Conservation (phyloP, 2,329 filamentous ascomycete species). For the Phoma herbarum region DNA sequence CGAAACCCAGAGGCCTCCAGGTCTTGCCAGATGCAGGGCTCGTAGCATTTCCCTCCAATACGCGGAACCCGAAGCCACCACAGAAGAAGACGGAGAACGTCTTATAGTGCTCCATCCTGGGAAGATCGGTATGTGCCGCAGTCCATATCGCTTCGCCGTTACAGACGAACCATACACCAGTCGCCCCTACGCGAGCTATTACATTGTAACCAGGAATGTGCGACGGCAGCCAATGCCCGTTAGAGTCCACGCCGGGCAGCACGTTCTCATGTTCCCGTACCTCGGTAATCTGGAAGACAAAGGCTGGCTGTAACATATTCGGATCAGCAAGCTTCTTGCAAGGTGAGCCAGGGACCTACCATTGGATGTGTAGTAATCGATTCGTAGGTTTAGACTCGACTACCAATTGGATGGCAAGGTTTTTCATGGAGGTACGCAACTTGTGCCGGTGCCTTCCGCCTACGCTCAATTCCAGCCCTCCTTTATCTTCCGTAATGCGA, state of each 20-base stretch:
- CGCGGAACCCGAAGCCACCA: conserved; percentile 34
- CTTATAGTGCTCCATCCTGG: conserved; percentile 8
- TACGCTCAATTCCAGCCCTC: neutral
- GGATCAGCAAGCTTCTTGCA: neutral
- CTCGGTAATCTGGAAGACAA: conserved; percentile 41
- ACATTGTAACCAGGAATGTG: conserved; percentile 30
- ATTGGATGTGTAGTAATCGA: too few relatives aligned
- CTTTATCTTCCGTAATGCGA: conserved; percentile 40
- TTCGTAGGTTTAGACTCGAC: too few relatives aligned
- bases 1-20: conserved; percentile 38
- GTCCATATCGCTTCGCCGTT: neutral
- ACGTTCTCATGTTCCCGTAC: conserved; percentile 24
- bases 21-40: conserved; percentile 3
- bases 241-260: neutral
- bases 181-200: neutral
- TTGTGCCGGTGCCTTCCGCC: neutral
- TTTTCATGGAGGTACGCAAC: neutral
- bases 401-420: neutral
- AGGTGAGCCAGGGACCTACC: too few relatives aligned
- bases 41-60: conserved; percentile 30
- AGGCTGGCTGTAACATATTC: neutral
- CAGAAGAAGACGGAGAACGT: conserved; percentile 35
- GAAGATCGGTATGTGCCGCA: neutral
- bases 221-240: neutral
- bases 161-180: conserved; percentile 3